A percentile compares a stretch with the other conserved stretches of the same genome.
Evolutionary conservation across 345 rosid genomes (phyloP).

Genomic region (Corchorus olitorius): DNA sequence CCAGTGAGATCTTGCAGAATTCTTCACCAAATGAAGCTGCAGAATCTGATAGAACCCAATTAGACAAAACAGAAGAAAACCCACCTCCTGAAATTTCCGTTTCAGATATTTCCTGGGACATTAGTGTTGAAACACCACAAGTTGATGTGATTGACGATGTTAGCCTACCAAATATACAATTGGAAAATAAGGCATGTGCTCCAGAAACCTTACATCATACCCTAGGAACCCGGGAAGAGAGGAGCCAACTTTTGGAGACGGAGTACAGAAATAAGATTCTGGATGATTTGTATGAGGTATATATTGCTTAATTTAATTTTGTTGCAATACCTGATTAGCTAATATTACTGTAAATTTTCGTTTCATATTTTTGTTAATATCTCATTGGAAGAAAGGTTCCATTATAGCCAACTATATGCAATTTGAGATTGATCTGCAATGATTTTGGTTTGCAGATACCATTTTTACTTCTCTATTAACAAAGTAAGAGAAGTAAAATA

Average conservation of each 20-base stretch:
- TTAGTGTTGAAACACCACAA: slow-evolving; percentile 88
- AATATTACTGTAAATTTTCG: slow-evolving; percentile 5
- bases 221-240: slow-evolving; percentile 47
- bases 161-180: slow-evolving; percentile 34
- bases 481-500: background rate
- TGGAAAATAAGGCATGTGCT: slow-evolving; percentile 41
- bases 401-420: background rate
- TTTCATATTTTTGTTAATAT: background rate
- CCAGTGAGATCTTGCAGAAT: slow-evolving; percentile 62
- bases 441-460: background rate
- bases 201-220: slow-evolving; percentile 39
- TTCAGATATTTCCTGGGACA: slow-evolving; percentile 87
- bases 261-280: slow-evolving; percentile 91
- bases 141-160: slow-evolving; percentile 63
- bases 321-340: slow-evolving; percentile 6
- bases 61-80: slow-evolving; percentile 39
- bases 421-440: background rate
- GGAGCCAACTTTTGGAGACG: slow-evolving; percentile 86
- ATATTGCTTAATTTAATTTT: background rate
- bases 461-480: slow-evolving; percentile 5
- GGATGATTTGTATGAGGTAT: slow-evolving; percentile 94
- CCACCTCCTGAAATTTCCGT: slow-evolving; percentile 41
- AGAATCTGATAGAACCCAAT: slow-evolving; percentile 37
- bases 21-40: slow-evolving; percentile 42
- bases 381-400: background rate